Base-by-base conservation (phyloP, 148 eudicot genomes). In the Rhododendron henanense region DNA sequence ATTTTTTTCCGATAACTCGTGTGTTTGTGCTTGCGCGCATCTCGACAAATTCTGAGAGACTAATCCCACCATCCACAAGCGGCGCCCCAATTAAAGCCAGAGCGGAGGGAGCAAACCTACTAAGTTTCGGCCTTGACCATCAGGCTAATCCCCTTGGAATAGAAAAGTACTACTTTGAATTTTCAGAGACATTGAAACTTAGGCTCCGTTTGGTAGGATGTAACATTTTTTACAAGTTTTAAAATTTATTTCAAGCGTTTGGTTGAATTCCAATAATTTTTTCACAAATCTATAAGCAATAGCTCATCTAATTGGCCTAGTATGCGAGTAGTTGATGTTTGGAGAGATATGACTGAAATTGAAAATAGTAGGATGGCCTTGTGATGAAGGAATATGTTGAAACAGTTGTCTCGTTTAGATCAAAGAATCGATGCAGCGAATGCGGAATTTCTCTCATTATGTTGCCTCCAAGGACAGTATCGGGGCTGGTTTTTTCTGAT, bases 401-500 rank as follows among this genome's bases (percentile, higher is more conserved):
- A 31, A 31, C 31, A 31, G 31, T 31, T 31, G 6, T 51, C 14
- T 0, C 4, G 25, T 81, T 35, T 19, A 41, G 65, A 55, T 57
- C 50, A 35, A 33, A 19, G 71, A 81, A 81, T 2, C 37, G 45
- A 75, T 39, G 15, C 61, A 39, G 9, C 35, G 37, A 35, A 81
- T 81, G 84, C 48, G 3, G 9, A 18, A 10, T 57, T 81, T 57
- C 14, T 77, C 79, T 78, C 82, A 59, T 13, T 78, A 31, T 39
- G 8, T 63, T 55, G 82, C 79, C 76, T 79, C 25, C 21, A 65
- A 35, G 80, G 51, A 75, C 37, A 35, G 37, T 35, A 86, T 28
- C 87, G 92, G 93, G 94, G 92, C 9, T 87, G 86, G 74, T 79
- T 83, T 59, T 92, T 91, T 59, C 9, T 91, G 50, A 53, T 81